Conservation (phyloP, 495 filamentous ascomycete genomes). For the Podospora bellae-mahoneyi region DNA sequence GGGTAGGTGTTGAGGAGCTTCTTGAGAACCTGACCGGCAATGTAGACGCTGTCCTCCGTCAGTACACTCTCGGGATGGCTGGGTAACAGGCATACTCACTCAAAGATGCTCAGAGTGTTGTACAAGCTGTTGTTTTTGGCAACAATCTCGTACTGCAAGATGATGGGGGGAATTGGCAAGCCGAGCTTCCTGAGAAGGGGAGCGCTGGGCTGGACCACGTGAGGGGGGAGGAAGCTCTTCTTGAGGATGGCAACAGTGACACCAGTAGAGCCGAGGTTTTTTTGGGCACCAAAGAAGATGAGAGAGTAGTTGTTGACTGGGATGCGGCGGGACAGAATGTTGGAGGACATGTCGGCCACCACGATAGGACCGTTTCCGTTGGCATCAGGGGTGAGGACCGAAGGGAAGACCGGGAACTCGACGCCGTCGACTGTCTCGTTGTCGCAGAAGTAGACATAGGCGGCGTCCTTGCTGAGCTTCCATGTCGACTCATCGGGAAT, state of each 20-base stretch:
- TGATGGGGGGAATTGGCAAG: slow-evolving; percentile 69
- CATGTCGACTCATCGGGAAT: slow-evolving; percentile 75
- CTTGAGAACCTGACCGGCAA: slow-evolving; percentile 80
- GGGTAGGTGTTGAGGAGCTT: slow-evolving; percentile 57
- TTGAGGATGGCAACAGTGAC: slow-evolving; percentile 79
- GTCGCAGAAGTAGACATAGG: slow-evolving; percentile 86
- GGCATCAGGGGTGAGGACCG: slow-evolving; percentile 52
- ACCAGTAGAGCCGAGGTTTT: slow-evolving; percentile 84
- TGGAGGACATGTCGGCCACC: slow-evolving; percentile 84
- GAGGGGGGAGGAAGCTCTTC: slow-evolving; percentile 69
- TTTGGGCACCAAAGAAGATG: slow-evolving; percentile 82
- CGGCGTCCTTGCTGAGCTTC: slow-evolving; percentile 70
- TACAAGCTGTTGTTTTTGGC: slow-evolving; percentile 89
- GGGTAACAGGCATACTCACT: slow-evolving; percentile 39
- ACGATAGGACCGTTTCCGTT: slow-evolving; percentile 63
- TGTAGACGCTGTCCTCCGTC: slow-evolving; percentile 59
- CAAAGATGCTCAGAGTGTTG: slow-evolving; percentile 93
- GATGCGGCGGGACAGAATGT: slow-evolving; percentile 60
- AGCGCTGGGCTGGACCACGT: slow-evolving; percentile 53
- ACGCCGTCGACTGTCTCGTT: slow-evolving; percentile 96
- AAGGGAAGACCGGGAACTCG: slow-evolving; percentile 80
- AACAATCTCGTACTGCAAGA: slow-evolving; percentile 75
- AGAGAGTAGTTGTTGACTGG: slow-evolving; percentile 70
- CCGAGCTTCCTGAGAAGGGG: slow-evolving; percentile 68
- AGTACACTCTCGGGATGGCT: slow-evolving; percentile 9